Base-by-base conservation (phyloP, 2,329 filamentous ascomycete genomes). In the Tetracladium maxilliforme region DNA sequence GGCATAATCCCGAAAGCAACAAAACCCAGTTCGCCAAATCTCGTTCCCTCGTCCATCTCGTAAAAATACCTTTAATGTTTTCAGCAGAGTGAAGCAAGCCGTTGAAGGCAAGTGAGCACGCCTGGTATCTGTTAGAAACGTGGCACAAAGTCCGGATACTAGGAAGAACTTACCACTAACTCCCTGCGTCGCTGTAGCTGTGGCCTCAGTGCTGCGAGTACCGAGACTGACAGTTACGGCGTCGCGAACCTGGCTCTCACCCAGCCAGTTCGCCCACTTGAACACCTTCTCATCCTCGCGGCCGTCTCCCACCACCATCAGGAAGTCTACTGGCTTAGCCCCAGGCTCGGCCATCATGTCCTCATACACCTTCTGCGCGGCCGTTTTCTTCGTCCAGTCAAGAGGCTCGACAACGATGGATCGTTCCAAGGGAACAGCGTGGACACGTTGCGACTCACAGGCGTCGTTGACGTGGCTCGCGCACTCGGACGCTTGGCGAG, bases 391-490 rank as follows among this genome's bases (percentile, higher is more conserved):
- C 44, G 81, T 90, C 61, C 78, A 92, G 44, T 84, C 75, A 21
- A 78, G 65, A 5, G 83, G 78, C 46, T 93, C 86, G 10, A 94
- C 82, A 8, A 86, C 62, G 25, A 95, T 72, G 21, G 74, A 78
- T 16, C 81, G 72, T 29, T 90, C 80, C 10, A 82, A 59, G 2
- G 80, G 76, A 11, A 92, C 69, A 5, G 87, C 87, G 42, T 84
- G 82, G 5, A 95, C 78, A 16, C 73, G 68, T 49, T 92, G 81
- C 28, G 66, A 70, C 44, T 83, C 76, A 45, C 84, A 93, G 1
- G 83, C 80, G 43, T 93, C 86, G 44, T 95, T 95, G 59, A 95
- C 90, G 41, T 94, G 86, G 33, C 81, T 86, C 1, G 83, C 83
- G 42, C 84, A 92, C 45, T 95, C 87, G 12, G 77, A 79, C 0